Conservation (phyloP, 345 rosid genomes). For the Turnera subulata region DNA sequence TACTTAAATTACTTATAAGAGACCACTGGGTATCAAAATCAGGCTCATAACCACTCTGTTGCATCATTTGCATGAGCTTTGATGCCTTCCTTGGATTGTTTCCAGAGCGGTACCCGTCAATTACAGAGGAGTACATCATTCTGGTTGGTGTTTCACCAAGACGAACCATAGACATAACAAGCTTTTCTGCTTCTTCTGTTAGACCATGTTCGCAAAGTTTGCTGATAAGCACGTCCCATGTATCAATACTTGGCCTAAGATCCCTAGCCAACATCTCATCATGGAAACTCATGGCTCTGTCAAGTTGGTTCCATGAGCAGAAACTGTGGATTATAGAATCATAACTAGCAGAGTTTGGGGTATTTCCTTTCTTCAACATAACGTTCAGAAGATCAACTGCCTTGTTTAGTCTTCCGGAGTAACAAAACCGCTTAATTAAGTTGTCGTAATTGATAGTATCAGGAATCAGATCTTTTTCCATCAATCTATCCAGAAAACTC, state of each 20-base stretch:
- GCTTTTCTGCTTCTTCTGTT: slow-evolving; percentile 50
- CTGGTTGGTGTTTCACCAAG: slow-evolving; percentile 53
- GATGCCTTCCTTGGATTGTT: slow-evolving; percentile 57
- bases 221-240: slow-evolving; percentile 42
- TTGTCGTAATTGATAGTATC: slow-evolving; percentile 41
- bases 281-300: slow-evolving; percentile 54
- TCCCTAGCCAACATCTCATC: slow-evolving; percentile 55
- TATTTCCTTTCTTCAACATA: slow-evolving; percentile 52
- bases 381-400: slow-evolving; percentile 59
- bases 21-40: slow-evolving; percentile 85
- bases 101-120: slow-evolving; percentile 42
- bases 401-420: slow-evolving; percentile 32
- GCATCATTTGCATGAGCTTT: slow-evolving; percentile 62
- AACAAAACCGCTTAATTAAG: slow-evolving; percentile 52
- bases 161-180: slow-evolving; percentile 40
- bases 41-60: slow-evolving; percentile 48
- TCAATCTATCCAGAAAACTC: slow-evolving; percentile 42
- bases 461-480: slow-evolving; percentile 31
- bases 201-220: slow-evolving; percentile 37
- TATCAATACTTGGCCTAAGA: slow-evolving; percentile 46
- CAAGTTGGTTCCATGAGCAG: slow-evolving; percentile 37
- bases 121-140: slow-evolving; percentile 47
- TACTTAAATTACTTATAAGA: slow-evolving; percentile 60
- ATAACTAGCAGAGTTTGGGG: slow-evolving; percentile 51
- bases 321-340: slow-evolving; percentile 47